Evolutionary conservation across 768 basidiomycete species (phyloP).

Genomic region (Podaxis sp.): DNA sequence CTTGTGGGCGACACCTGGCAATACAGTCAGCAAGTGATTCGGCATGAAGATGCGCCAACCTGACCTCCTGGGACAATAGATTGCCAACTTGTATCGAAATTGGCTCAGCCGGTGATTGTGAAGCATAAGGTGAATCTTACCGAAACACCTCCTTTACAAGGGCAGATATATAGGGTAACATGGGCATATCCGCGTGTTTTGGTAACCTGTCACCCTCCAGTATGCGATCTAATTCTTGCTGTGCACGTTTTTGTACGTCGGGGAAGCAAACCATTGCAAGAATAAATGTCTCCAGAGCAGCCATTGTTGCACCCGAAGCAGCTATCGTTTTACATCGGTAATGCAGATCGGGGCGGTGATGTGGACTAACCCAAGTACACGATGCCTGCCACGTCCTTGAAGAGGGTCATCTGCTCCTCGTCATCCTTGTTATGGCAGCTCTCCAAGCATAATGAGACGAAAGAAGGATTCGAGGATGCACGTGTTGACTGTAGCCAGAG

Average conservation of each 20-base stretch:
- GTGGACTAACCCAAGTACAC: constrained; percentile 35
- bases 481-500: neutral
- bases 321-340: neutral
- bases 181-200: constrained; percentile 20
- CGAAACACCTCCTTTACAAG: constrained; percentile 29
- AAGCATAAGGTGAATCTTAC: neutral
- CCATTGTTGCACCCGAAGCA: neutral
- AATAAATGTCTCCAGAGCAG: constrained; percentile 20
- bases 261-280: constrained; percentile 29
- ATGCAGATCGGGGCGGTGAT: constrained; percentile 1
- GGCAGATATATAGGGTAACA: constrained; percentile 26
- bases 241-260: constrained; percentile 26
- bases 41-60: neutral
- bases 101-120: neutral
- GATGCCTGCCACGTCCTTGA: constrained; percentile 37
- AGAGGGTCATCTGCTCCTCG: constrained; percentile 12
- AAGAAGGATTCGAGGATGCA: constrained; percentile 13
- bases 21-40: neutral
- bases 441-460: constrained; percentile 19
- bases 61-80: neutral
- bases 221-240: constrained; percentile 30
- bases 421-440: constrained; percentile 7
- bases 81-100: neutral
- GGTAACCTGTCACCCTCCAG: constrained; percentile 26
- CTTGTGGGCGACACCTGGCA: constrained; percentile 1